Evolutionary conservation across 345 rosid species (phyloP), one percentile per base, ranked within the genome.

Genomic region (Acer campestre): DNA sequence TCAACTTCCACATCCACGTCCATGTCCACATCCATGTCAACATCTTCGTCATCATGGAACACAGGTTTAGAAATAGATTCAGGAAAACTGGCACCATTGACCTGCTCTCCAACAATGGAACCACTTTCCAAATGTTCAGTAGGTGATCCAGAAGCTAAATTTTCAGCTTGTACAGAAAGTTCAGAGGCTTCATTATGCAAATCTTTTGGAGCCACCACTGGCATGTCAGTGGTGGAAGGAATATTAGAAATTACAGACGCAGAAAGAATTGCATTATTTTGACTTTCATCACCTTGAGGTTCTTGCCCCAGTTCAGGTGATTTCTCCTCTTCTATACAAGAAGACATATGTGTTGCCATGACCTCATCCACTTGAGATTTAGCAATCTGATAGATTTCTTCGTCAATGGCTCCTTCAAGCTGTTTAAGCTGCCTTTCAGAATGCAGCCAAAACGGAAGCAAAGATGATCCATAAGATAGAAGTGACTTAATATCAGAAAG

Each of bases 1-100:
- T 96, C 98, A 85, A 94, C 94, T 82, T 96, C 98, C 98, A 96
- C 92, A 84, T 96, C 98, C 69, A 96, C 93, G 76, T 94, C 98
- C 98, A 96, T 94, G 85, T 96, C 98, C 71, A 96, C 93, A 79
- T 94, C 98, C 98, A 92, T 94, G 79, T 94, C 98, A 85, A 87
- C 80, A 83, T 91, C 98, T 75, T 87, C 98, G 80, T 74, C 90
- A 70, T 35, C 82, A 63, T 82, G 71, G 42, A 75, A 73, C 31
- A 74, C 77, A 62, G 74, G 79, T 78, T 80, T 81, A 61, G 73
- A 73, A 78, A 62, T 74, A 17, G 76, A 74, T 68, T 80, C 85
- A 63, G 70, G 62, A 69, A 68, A 55, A 53, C 76, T 70, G 70
- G 80, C 51, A 44, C 78, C 80, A 73, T 84, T 73, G 53, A 74